Percentiles rank a stretch among this genome's conserved stretches.
Evolutionary conservation across 441 rosid genomes (phyloP).

Genomic region (Gossypium gossypioides): DNA sequence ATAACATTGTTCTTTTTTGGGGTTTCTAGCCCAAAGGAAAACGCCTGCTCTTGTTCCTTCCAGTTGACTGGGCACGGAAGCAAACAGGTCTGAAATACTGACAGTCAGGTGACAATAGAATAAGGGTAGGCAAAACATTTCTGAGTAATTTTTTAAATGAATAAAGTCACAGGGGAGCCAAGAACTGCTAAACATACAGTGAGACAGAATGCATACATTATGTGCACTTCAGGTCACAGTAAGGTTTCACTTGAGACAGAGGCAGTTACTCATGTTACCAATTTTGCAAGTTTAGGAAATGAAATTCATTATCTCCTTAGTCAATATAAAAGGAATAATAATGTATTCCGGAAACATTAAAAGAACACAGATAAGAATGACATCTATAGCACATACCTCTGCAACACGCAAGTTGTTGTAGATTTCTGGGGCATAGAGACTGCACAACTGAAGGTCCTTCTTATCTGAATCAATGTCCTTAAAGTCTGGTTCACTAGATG

Average conservation of each 20-base stretch:
- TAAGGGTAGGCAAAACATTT: not conserved
- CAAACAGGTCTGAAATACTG: not conserved
- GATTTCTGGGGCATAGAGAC: constrained; percentile 59
- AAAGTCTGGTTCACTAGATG: constrained; percentile 29
- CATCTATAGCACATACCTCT: constrained; percentile 43
- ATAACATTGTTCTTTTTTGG: not conserved
- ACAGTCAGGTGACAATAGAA: not conserved
- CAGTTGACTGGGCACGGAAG: not conserved
- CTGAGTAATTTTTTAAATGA: not conserved
- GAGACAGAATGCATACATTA: not conserved
- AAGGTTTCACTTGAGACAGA: not conserved
- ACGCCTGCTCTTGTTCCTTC: not conserved
- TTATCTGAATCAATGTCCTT: constrained; percentile 48
- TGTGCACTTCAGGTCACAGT: not conserved
- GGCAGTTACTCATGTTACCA: not conserved
- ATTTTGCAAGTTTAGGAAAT: not conserved
- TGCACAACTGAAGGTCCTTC: constrained; percentile 54
- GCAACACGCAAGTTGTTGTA: constrained; percentile 50
- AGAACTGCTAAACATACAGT: not conserved
- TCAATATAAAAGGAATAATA: not conserved
- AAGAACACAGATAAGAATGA: not conserved
- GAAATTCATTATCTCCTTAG: not conserved
- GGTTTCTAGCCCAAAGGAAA: not conserved
- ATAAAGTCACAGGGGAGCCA: not conserved
- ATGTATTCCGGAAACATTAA: not conserved